phyloP scores from a whole-genome alignment of 345 rosid genomes.

The Eucalyptus guilfoylei region DNA sequence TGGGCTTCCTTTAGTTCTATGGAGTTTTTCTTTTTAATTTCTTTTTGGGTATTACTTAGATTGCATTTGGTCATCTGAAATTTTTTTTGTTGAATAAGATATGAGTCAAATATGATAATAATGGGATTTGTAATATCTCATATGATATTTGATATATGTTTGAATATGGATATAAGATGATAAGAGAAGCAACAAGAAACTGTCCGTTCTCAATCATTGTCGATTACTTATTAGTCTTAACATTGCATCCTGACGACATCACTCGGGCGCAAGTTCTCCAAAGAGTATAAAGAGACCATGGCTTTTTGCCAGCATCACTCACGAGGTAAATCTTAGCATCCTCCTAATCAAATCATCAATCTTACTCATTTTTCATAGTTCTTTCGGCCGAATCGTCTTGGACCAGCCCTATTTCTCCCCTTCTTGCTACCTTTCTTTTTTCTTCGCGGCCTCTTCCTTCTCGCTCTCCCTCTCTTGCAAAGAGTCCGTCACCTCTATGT shows the following conservation, averaged over 20 bases:
- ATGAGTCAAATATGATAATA: neutral
- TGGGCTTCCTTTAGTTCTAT: neutral
- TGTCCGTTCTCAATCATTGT: fast-evolving
- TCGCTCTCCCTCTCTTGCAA: neutral
- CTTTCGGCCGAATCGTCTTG: fast-evolving
- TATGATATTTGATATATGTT: neutral
- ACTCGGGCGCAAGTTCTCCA: neutral
- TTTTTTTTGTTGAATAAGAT: neutral
- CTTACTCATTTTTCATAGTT: neutral
- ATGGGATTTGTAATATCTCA: neutral
- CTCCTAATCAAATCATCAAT: neutral
- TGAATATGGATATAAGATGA: too few species aligned
- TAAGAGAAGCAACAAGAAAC: fast-evolving
- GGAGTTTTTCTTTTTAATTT: neutral
- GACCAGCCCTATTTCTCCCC: neutral
- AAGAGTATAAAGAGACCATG: neutral
- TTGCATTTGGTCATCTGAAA: too few species aligned
- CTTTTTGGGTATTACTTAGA: too few species aligned
- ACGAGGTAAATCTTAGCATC: neutral
- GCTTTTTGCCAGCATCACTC: too few species aligned
- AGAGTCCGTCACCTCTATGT: neutral
- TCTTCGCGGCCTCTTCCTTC: neutral
- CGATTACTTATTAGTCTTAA: fast-evolving
- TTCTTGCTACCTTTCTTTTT: neutral
- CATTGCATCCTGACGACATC: fast-evolving